These are phyloP conservation scores for Neospora caninum DNA, from an alignment of 169 alveolate species.

Conservation along the genomic window DNA sequence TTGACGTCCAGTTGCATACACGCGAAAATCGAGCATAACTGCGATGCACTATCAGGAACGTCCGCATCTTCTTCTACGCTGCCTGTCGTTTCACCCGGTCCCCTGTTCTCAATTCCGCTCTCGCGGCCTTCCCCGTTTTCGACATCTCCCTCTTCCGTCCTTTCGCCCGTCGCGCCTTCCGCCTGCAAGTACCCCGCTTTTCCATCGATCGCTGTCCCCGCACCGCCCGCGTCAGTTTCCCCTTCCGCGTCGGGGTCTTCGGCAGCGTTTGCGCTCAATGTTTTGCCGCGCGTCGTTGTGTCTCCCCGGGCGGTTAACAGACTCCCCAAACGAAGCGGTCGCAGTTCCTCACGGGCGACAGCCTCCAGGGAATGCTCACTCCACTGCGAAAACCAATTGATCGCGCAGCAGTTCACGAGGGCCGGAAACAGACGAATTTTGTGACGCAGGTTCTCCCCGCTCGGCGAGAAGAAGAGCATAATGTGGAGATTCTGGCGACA, in stretches of 20 bases:
- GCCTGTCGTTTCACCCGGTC: not conserved
- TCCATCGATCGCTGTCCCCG: no score
- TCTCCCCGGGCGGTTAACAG: not conserved
- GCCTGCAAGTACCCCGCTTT: no score
- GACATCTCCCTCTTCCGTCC: not conserved
- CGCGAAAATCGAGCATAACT: conserved; percentile 81
- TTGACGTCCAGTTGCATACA: conserved; percentile 90
- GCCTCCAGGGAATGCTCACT: conserved; percentile 86
- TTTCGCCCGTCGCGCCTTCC: not conserved
- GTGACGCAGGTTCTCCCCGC: conserved; percentile 94
- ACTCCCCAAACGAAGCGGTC: not conserved
- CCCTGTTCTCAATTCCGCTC: not conserved
- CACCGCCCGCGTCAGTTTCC: no score
- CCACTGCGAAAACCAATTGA: conserved; percentile 94
- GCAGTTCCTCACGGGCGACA: conserved; percentile 63
- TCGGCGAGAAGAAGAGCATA: conserved; percentile 94
- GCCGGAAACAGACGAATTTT: conserved; percentile 96
- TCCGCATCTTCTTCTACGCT: not conserved
- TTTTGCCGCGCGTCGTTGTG: not conserved
- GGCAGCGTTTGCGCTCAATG: not conserved
- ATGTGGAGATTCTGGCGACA: conserved; percentile 94
- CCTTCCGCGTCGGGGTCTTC: not conserved
- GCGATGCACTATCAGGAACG: not conserved
- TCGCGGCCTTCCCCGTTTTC: not conserved
- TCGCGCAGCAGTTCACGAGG: conserved; percentile 94